Evolutionary conservation across 1,139 yeast species (phyloP).

Genomic region (Meyerozyma guilliermondii): DNA sequence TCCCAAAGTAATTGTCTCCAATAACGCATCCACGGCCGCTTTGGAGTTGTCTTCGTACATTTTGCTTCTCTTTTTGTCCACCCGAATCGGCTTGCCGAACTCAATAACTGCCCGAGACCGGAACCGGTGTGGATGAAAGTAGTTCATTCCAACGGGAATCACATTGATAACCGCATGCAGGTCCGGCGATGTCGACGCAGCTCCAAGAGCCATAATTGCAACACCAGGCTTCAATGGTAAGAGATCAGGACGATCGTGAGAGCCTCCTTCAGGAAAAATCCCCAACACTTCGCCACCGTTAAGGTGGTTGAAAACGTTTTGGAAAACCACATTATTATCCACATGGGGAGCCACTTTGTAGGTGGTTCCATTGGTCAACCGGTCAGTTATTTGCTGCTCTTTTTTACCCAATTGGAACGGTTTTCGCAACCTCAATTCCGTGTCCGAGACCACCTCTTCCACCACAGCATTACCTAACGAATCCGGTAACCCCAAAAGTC

Average conservation of each 20-base stretch:
- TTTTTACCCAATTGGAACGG: conserved; percentile 34
- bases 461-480: conserved; percentile 57
- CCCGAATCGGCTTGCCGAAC: conserved; percentile 40
- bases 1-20: conserved; percentile 22
- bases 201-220: conserved; percentile 47
- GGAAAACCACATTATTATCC: conserved; percentile 56
- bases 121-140: conserved; percentile 43
- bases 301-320: conserved; percentile 58
- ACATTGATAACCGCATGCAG: conserved; percentile 55
- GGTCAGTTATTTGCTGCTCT: conserved; percentile 26
- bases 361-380: conserved; percentile 42
- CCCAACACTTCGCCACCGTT: conserved; percentile 56
- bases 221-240: conserved; percentile 45
- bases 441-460: conserved; percentile 47
- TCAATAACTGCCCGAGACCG: conserved; percentile 45
- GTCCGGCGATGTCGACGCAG: conserved; percentile 48
- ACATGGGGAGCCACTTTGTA: conserved; percentile 60
- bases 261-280: conserved; percentile 61
- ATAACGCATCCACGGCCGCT: conserved; percentile 15
- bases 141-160: conserved; percentile 45
- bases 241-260: conserved; percentile 36
- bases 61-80: conserved; percentile 23
- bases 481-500: conserved; percentile 58
- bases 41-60: conserved; percentile 16
- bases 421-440: conserved; percentile 42